A percentile compares a stretch with the other conserved stretches of the same genome.
Evolutionary conservation across 1,284 basidiomycete species (phyloP).

Genomic region (Ceratobasidium sp.): DNA sequence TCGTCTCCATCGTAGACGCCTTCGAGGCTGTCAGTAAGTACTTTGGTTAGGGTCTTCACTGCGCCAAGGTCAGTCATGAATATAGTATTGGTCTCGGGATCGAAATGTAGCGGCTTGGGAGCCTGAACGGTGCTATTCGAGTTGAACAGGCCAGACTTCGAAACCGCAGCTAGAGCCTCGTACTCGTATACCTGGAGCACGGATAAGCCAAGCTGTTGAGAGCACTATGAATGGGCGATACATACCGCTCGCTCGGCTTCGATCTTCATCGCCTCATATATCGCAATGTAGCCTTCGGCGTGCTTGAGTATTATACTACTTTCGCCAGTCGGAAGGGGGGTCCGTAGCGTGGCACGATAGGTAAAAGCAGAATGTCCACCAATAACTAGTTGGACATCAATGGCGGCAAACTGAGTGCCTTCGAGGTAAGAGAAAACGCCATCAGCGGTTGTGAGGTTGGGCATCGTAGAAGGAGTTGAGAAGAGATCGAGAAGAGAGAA

Average conservation of each 20-base stretch:
- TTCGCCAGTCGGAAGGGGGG: conserved; percentile 22
- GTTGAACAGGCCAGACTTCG: conserved; percentile 1
- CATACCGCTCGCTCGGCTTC: conserved; percentile 5
- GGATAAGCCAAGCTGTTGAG: neutral
- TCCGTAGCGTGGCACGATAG: conserved; percentile 12
- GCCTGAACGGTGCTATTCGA: conserved; percentile 10
- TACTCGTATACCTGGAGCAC: conserved; percentile 19
- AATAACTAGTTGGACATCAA: neutral
- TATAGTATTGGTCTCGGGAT: conserved; percentile 26
- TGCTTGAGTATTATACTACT: conserved; percentile 30
- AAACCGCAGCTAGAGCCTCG: conserved; percentile 13
- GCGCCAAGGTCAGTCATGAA: conserved; percentile 31
- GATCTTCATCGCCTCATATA: neutral
- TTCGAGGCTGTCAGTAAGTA: neutral
- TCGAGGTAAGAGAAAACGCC: conserved; percentile 34
- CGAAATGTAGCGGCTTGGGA: conserved; percentile 20
- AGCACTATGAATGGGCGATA: neutral
- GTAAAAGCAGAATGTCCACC: conserved; percentile 39
- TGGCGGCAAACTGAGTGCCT: conserved; percentile 15
- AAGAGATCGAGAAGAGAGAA: neutral
- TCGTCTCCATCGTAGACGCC: neutral
- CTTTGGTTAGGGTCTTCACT: neutral
- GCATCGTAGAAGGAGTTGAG: neutral
- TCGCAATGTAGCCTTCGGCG: conserved; percentile 4
- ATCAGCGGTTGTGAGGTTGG: conserved; percentile 20